Percentiles rank a stretch among this genome's conserved stretches.
These are phyloP conservation scores for Penicillium ochrochloron DNA, from an alignment of 495 filamentous ascomycete species.

Conservation along the genomic window DNA sequence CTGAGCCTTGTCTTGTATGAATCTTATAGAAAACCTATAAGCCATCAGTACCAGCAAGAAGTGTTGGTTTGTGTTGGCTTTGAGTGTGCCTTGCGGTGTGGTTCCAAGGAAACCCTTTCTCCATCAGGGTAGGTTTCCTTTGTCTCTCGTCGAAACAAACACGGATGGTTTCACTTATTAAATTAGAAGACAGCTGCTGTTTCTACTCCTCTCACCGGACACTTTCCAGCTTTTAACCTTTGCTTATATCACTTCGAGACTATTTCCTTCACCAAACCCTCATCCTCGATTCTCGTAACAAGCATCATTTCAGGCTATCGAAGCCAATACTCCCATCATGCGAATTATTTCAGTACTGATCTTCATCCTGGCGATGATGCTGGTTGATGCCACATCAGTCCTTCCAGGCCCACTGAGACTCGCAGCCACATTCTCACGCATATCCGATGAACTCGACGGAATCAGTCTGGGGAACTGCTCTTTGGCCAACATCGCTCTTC, in stretches of 20 bases:
- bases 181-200: background rate
- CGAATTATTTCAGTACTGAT: background rate
- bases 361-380: conserved; percentile 4
- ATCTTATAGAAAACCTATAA: background rate
- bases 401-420: conserved; percentile 27
- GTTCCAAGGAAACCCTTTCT: background rate
- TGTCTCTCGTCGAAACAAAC: background rate
- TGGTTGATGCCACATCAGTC: conserved; percentile 6
- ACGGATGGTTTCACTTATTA: conserved; percentile 8
- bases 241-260: background rate
- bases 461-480: conserved; percentile 38
- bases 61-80: background rate
- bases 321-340: background rate
- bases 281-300: background rate
- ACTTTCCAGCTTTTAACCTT: background rate
- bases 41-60: background rate
- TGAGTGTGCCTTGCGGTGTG: background rate
- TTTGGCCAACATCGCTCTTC: conserved; percentile 24
- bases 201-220: background rate
- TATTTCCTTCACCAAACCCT: background rate
- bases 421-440: conserved; percentile 26
- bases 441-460: conserved; percentile 27
- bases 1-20: background rate
- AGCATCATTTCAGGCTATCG: background rate
- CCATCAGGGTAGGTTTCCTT: conserved; percentile 1